Evolutionary conservation across 148 eudicot species (phyloP), one percentile per base, ranked within the genome.

Genomic region (Cornus florida): DNA sequence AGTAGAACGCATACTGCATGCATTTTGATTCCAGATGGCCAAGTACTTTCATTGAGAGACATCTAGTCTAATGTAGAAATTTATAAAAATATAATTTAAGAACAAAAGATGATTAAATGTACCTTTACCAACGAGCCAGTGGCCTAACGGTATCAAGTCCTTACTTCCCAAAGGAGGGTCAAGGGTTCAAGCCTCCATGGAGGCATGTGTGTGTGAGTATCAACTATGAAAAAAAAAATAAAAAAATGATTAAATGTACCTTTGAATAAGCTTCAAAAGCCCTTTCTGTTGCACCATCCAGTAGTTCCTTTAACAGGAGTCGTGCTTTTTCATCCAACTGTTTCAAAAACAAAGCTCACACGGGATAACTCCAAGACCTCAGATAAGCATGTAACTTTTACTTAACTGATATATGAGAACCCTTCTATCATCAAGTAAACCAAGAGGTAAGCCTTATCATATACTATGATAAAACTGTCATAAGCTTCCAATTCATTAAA

Each of bases 251-350:
- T 28, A 28, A 28, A 28, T 28, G 20, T 75, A 83, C 90, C 84
- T 84, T 76, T 13, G 87, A 66, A 78, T 75, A 69, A 17, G 78
- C 73, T 72, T 80, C 83, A 59, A 86, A 80, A 74, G 81, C 72
- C n/a, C 78, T 79, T 79, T 71, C 73, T 35, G 86, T 43, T 43
- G 83, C 84, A 60, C 83, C 78, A 68, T 84, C 89, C 35, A 86
- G 79, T 73, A 84, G 74, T 32, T 71, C 74, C 82, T 79, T 82
- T 24, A 84, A 71, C 62, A 86, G 68, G 59, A 67, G 16, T 46
- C 65, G 83, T n/a, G 85, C 69, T 70, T 84, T 77, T 80, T 82
- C 86, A 74, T 86, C 91, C 79, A 78, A 74, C 91, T 82, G 70
- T 12, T 7, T 4, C 12, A 67, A 72, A 13, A 48, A 43, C 38